A percentile compares a stretch with the other conserved stretches of the same genome.
These are phyloP conservation scores for Komagataella ulmi DNA, from an alignment of 805 yeast genomes.

Conservation along the genomic window DNA sequence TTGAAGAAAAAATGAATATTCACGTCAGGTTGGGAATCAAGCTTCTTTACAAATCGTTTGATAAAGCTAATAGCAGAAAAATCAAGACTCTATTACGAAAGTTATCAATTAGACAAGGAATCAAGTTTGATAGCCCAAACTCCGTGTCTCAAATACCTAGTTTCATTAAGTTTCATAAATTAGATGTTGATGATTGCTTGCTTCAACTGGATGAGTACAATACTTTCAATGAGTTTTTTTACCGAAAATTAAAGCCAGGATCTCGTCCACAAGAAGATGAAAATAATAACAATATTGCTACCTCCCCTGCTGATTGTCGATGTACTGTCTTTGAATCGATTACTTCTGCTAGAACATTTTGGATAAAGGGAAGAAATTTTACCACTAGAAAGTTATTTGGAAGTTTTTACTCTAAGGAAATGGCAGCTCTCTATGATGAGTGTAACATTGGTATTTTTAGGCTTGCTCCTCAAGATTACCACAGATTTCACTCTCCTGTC, in stretches of 20 bases:
- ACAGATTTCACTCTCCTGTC: constrained; percentile 84
- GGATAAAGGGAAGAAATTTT: constrained; percentile 85
- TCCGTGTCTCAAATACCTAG: constrained; percentile 60
- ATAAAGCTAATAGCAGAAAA: constrained; percentile 38
- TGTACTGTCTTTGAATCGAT: constrained; percentile 56
- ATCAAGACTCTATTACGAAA: constrained; percentile 48
- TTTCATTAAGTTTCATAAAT: constrained; percentile 71
- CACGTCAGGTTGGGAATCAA: constrained; percentile 84
- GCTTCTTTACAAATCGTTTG: constrained; percentile 64
- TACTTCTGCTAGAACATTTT: constrained; percentile 49
- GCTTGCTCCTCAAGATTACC: constrained; percentile 95
- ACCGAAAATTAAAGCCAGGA: constrained; percentile 57
- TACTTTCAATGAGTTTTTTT: constrained; percentile 85
- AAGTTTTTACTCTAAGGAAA: constrained; percentile 19
- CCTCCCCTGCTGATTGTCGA: constrained; percentile 83
- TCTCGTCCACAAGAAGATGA: constrained; percentile 60
- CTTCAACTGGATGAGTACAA: constrained; percentile 29
- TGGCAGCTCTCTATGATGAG: constrained; percentile 21
- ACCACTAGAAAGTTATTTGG: constrained; percentile 49
- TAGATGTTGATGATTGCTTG: constrained; percentile 61
- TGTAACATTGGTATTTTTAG: constrained; percentile 72
- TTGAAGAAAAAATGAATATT: constrained; percentile 87
- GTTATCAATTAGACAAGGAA: constrained; percentile 71
- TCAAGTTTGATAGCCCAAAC: constrained; percentile 59
- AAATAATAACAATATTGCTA: constrained; percentile 32